phyloP scores from a whole-genome alignment of 176 grass and related monocot species.

The Bothriochloa decipiens region DNA sequence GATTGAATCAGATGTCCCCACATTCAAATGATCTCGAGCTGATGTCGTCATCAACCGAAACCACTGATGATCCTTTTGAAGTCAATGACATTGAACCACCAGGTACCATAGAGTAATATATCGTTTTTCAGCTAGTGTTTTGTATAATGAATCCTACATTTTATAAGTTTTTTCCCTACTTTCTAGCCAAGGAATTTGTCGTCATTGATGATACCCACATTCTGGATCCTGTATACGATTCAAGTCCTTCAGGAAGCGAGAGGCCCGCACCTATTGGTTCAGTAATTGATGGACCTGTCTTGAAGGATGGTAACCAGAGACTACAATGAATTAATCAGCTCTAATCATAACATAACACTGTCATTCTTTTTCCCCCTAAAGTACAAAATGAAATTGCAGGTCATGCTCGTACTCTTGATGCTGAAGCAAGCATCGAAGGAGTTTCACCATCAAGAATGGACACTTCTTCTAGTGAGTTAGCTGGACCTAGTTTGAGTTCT shows the following conservation, averaged over 20 bases:
- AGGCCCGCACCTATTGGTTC: conserved; percentile 45
- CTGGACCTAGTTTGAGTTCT: conserved; percentile 44
- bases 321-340: not conserved
- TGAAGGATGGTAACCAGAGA: conserved; percentile 44
- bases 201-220: conserved; percentile 35
- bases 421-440: conserved; percentile 9
- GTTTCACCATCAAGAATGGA: conserved; percentile 20
- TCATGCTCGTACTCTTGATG: conserved; percentile 21
- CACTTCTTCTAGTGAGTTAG: not conserved
- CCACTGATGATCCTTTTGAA: conserved; percentile 37
- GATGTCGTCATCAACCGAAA: conserved; percentile 42
- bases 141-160: conserved; percentile 6
- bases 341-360: not conserved
- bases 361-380: not conserved
- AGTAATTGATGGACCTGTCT: conserved; percentile 37
- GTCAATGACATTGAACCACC: conserved; percentile 31
- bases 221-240: conserved; percentile 56
- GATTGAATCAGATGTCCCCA: conserved; percentile 36
- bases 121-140: not conserved
- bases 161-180: conserved; percentile 10
- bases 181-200: conserved; percentile 45
- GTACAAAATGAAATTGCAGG: conserved; percentile 13
- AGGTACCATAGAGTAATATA: conserved; percentile 24
- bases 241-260: conserved; percentile 50
- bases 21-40: conserved; percentile 47